Percentiles rank a stretch among this genome's conserved stretches.
Evolutionary conservation across 805 yeast species (phyloP).

Genomic region (Saccharomycopsis fibuligera): DNA sequence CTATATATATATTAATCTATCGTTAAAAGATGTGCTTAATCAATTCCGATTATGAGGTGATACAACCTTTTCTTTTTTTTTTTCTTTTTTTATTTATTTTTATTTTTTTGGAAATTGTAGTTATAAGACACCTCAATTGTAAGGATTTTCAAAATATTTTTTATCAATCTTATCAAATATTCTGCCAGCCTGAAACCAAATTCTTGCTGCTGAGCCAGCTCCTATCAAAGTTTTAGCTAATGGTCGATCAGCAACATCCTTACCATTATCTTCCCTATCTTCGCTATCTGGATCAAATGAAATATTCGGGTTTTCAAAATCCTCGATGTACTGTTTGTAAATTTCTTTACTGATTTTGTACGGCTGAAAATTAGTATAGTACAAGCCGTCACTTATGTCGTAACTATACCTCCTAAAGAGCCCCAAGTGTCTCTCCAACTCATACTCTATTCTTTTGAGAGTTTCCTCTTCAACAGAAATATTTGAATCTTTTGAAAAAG

Average conservation of each 20-base stretch:
- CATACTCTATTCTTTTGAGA: constrained; percentile 27
- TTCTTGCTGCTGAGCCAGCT: constrained; percentile 51
- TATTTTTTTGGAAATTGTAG: too few relatives aligned
- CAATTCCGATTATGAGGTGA: too few relatives aligned
- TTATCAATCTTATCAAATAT: constrained; percentile 32
- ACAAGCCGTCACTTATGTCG: constrained; percentile 47
- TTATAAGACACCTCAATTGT: background rate
- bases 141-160: background rate
- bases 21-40: too few relatives aligned
- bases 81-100: too few relatives aligned
- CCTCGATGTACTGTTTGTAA: constrained; percentile 39
- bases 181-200: constrained; percentile 55
- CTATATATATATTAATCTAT: too few relatives aligned
- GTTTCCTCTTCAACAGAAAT: constrained; percentile 27
- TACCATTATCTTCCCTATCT: constrained; percentile 35
- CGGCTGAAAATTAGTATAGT: constrained; percentile 48
- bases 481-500: background rate
- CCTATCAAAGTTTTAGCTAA: constrained; percentile 46
- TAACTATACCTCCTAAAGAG: constrained; percentile 46
- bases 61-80: too few relatives aligned
- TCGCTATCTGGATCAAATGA: constrained; percentile 38
- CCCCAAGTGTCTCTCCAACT: constrained; percentile 42
- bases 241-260: constrained; percentile 29
- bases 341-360: constrained; percentile 39
- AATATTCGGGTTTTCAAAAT: constrained; percentile 44